Base-by-base conservation (phyloP, 1,139 yeast species). In the Maudiozyma humilis region DNA sequence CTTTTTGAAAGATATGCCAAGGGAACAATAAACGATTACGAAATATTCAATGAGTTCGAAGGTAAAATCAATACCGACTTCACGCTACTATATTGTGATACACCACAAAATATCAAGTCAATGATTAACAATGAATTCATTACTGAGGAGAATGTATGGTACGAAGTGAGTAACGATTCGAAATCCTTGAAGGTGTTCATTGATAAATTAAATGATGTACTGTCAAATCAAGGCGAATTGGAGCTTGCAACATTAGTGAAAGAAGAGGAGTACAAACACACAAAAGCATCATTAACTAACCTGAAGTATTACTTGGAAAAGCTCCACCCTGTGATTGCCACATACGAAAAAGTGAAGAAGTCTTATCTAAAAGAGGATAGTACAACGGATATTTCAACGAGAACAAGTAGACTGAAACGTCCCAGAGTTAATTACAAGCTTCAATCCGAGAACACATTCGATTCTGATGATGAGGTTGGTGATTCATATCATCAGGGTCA, bases 71-170 rank as follows among this genome's bases (percentile, higher is more conserved):
- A 54, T 39, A 32, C 47, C 27, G 49, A 52, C 27, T 56, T 59
- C 38, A 55, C 52, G 35, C 29, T 60, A 19, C 41, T 59, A 23
- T 59, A 52, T 46, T 56, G 55, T 36, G 59, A 59, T 40, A 55
- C 47, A 44, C 46, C 42, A 44, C 32, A 47, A 4, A 19, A 44
- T 17, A 27, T 41, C 4, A 12, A 49, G 14, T 55, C 54, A 32
- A 44, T 45, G 13, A 41, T 47, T n/a, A 42, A 38, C 7, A 47
- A 49, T 1, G 29, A 47, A 6, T 18, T 30, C 25, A 36, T 34
- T 18, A 25, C 40, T 7, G 40, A 44, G 6, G 44, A 46, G 25
- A 44, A 38, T 17, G 55, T 56, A 42, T 60, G 64, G 64, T 59
- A 47, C 41, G 61, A 58, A 44, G 45, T 60, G 41, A 48, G 57